Evolutionary conservation across 164 flowering plant species (phyloP).

Genomic region (Warburgia ugandensis): DNA sequence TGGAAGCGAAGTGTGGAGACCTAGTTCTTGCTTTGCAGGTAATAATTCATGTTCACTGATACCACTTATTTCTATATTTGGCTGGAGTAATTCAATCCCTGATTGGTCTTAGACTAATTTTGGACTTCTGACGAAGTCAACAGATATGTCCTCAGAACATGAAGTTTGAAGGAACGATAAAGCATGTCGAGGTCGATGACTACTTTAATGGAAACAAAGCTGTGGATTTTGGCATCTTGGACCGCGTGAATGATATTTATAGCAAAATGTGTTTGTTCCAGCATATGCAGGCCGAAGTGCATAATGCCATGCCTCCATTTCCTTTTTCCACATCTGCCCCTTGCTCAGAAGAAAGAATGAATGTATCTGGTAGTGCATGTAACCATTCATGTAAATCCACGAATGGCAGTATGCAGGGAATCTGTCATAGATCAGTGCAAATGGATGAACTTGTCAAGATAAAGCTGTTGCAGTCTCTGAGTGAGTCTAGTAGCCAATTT

Average conservation of each 20-base stretch:
- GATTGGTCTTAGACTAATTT: slow-evolving; percentile 15
- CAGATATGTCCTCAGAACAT: slow-evolving; percentile 65
- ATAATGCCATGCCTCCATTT: slow-evolving; percentile 43
- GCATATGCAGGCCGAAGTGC: slow-evolving; percentile 55
- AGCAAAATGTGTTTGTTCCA: slow-evolving; percentile 24
- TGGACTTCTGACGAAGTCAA: slow-evolving; percentile 33
- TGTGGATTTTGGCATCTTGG: slow-evolving; percentile 9
- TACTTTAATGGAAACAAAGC: slow-evolving; percentile 23
- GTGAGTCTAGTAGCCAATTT: slow-evolving; percentile 30
- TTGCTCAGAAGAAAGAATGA: slow-evolving; percentile 13
- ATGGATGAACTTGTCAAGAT: slow-evolving; percentile 31
- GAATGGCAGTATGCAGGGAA: slow-evolving; percentile 7
- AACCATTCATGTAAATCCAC: slow-evolving; percentile 11
- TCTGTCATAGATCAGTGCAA: slow-evolving; percentile 9
- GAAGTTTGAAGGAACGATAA: slow-evolving; percentile 53
- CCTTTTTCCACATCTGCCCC: slow-evolving; percentile 18
- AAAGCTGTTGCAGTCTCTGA: slow-evolving; percentile 44
- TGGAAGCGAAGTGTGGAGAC: slow-evolving; percentile 44
- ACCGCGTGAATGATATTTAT: slow-evolving; percentile 4
- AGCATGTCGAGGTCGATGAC: slow-evolving; percentile 55
- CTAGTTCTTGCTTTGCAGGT: slow-evolving; percentile 61
- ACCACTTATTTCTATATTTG: not conserved
- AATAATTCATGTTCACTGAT: slow-evolving; percentile 16
- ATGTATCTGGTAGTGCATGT: slow-evolving; percentile 8
- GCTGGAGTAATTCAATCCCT: not conserved